Percentiles rank a stretch among this genome's conserved stretches.
Evolutionary conservation across 139 green algal genomes (phyloP).

Genomic region (Asterochloris erici): DNA sequence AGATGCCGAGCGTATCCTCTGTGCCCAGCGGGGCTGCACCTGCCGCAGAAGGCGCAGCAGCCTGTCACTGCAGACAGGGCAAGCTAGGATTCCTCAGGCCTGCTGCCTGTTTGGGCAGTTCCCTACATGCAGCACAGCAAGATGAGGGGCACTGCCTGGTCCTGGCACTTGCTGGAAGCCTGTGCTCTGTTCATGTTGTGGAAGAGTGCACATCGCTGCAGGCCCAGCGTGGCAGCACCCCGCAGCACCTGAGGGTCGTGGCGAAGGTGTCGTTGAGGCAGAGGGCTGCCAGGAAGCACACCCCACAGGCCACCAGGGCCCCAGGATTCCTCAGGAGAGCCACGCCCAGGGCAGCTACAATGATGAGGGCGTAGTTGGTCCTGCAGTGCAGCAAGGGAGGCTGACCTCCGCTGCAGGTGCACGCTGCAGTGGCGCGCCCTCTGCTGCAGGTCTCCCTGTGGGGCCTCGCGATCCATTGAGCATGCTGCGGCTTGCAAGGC

Average conservation of each 20-base stretch:
- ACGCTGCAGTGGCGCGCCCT: background rate
- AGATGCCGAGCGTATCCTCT: slow-evolving; percentile 19
- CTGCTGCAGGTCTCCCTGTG: too few species aligned
- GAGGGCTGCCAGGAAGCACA: background rate
- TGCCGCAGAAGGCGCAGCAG: slow-evolving; percentile 36
- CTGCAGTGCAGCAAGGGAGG: background rate
- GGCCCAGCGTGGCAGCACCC: background rate
- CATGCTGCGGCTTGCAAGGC: too few species aligned
- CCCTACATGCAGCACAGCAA: too few species aligned
- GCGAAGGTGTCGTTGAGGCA: slow-evolving; percentile 54
- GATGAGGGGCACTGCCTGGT: too few species aligned
- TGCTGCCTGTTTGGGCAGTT: too few species aligned
- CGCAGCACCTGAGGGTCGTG: slow-evolving; percentile 35
- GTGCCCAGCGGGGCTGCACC: slow-evolving; percentile 22
- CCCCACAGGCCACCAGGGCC: slow-evolving; percentile 20
- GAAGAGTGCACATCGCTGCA: background rate
- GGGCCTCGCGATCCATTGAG: too few species aligned
- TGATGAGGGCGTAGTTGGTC: slow-evolving; percentile 40
- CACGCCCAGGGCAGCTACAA: slow-evolving; percentile 13
- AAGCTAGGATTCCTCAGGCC: too few species aligned
- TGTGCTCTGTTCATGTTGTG: too few species aligned
- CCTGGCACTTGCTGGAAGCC: too few species aligned
- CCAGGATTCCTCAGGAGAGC: slow-evolving; percentile 27
- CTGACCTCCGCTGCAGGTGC: background rate
- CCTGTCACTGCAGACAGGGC: slow-evolving; percentile 27